These are phyloP conservation scores for Corynespora cassiicola DNA, from an alignment of 2,329 filamentous ascomycete species.

Conservation along the genomic window DNA sequence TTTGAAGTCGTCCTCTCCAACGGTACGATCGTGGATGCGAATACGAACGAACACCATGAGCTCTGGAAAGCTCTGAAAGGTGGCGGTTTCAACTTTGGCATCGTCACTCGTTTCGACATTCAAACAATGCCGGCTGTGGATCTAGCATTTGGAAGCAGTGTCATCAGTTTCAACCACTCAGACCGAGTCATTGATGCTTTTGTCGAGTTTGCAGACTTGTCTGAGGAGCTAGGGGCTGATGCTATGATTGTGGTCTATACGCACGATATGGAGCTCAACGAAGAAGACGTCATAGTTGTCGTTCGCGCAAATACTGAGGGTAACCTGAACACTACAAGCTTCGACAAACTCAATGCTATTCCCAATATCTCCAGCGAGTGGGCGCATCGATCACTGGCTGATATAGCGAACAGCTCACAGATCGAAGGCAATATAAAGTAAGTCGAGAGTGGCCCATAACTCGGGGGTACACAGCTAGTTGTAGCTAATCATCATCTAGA, in stretches of 20 bases:
- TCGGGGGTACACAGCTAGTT: no score
- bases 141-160: constrained; percentile 15
- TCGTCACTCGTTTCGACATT: constrained; percentile 47
- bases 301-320: constrained; percentile 9
- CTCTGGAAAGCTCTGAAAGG: constrained; percentile 48
- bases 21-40: constrained; percentile 43
- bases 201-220: constrained; percentile 8
- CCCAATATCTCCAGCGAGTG: constrained; percentile 4
- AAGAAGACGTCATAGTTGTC: constrained; percentile 2
- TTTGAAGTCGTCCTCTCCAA: constrained; percentile 42
- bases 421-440: constrained; percentile 1
- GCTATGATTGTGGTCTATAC: constrained; percentile 7
- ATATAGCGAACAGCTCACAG: constrained; percentile 8
- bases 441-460: neutral
- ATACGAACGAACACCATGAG: constrained; percentile 31
- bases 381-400: constrained; percentile 7
- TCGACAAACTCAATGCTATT: constrained; percentile 8
- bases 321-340: constrained; percentile 11
- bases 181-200: constrained; percentile 11
- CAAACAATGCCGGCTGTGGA: constrained; percentile 29
- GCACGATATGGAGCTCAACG: constrained; percentile 1
- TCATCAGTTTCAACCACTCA: constrained; percentile 9
- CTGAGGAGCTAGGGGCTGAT: constrained; percentile 5
- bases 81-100: constrained; percentile 48
- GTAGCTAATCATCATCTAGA: no score